phyloP scores from a whole-genome alignment of 495 filamentous ascomycete species.

The Patellaria atrata region DNA sequence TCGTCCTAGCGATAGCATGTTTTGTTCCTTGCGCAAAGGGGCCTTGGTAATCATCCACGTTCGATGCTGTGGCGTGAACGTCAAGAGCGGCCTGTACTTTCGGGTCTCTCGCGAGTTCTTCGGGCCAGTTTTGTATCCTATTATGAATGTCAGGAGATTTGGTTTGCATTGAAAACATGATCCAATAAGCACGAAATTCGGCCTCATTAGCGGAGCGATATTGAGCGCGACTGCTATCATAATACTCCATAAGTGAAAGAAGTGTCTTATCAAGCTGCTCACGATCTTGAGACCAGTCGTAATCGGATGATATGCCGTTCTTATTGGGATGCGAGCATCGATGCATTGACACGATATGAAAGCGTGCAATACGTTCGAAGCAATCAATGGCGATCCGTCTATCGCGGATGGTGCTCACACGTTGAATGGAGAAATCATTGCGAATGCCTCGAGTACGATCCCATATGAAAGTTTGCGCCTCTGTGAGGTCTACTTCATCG shows the following conservation, averaged over 20 bases:
- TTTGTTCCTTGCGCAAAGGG: slow-evolving; percentile 44
- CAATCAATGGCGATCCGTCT: slow-evolving; percentile 60
- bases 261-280: slow-evolving; percentile 85
- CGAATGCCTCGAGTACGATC: slow-evolving; percentile 84
- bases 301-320: slow-evolving; percentile 29
- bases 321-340: slow-evolving; percentile 55
- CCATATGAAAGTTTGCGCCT: slow-evolving; percentile 81
- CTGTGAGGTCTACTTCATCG: slow-evolving; percentile 44
- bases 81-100: slow-evolving; percentile 53
- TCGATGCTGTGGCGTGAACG: slow-evolving; percentile 53
- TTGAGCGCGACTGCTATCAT: slow-evolving; percentile 53
- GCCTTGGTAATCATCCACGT: slow-evolving; percentile 47
- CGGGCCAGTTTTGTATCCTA: slow-evolving; percentile 57
- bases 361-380: slow-evolving; percentile 78
- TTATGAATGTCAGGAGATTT: slow-evolving; percentile 54
- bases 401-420: slow-evolving; percentile 50
- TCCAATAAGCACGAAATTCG: slow-evolving; percentile 82
- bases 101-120: slow-evolving; percentile 37
- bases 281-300: slow-evolving; percentile 75
- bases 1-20: slow-evolving; percentile 45
- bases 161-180: slow-evolving; percentile 68
- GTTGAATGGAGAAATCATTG: slow-evolving; percentile 87
- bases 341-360: slow-evolving; percentile 81
- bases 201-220: slow-evolving; percentile 55
- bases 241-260: slow-evolving; percentile 75